phyloP scores from a whole-genome alignment of 202 grass and related monocot genomes.

The Bolboschoenoplectus hybrid region DNA sequence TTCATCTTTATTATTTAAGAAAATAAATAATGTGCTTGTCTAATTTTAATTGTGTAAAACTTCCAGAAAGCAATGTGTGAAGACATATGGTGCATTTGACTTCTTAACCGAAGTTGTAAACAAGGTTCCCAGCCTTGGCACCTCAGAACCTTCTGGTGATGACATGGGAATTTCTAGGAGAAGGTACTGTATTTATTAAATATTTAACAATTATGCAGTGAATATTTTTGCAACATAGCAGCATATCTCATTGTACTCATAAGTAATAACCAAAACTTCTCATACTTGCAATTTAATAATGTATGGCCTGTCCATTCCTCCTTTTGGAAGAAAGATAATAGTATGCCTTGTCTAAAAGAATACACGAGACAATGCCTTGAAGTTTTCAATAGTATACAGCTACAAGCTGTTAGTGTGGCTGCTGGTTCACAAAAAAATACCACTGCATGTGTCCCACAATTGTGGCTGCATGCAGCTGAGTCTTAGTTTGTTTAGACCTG shows the following conservation, averaged over 20 bases:
- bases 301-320: neutral
- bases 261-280: neutral
- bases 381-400: neutral
- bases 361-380: neutral
- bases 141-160: constrained; percentile 72
- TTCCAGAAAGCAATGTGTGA: constrained; percentile 98
- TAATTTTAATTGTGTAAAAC: constrained; percentile 47
- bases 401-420: neutral
- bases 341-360: neutral
- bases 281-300: neutral
- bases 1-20: constrained; percentile 8
- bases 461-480: neutral
- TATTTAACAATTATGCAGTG: neutral
- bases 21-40: constrained; percentile 33
- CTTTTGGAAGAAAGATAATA: neutral
- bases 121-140: constrained; percentile 90
- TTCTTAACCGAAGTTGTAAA: constrained; percentile 95
- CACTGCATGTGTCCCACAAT: neutral
- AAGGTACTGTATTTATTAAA: constrained; percentile 52
- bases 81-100: constrained; percentile 94
- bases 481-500: neutral
- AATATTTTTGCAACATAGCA: neutral
- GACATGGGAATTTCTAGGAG: constrained; percentile 82
- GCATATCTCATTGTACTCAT: neutral
- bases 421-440: neutral